Base-by-base conservation (phyloP, 1,139 yeast species). In the Saccharomycopsis crataegensis region DNA sequence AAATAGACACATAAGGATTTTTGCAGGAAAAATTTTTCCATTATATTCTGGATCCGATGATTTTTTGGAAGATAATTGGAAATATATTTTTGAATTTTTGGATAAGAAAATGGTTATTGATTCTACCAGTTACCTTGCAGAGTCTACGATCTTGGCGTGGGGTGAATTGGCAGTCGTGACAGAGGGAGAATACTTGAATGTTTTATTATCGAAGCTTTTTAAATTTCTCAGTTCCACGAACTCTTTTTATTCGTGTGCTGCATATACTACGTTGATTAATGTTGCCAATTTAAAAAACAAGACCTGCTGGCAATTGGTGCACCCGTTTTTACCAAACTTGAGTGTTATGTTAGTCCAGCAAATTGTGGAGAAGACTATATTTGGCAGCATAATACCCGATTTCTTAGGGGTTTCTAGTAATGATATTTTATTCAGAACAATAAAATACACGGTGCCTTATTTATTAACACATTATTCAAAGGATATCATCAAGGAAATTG, bases 291-390 rank as follows among this genome's bases (percentile, higher is more conserved):
- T 73, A 1, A 72, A 74, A 56, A 65, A 70, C 1, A 65, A 79
- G 36, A 77, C 86, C 1, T 83, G 89, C 0, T 82, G 83, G 70
- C 87, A 86, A 62, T 67, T 93, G 16, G 70, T 90, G 40, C 79
- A 89, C 3, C 96, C 96, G 0, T 86, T 81, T 59, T 75, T 93
- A 63, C 87, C 94, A 1, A 77, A 86, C 50, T 73, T 90, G n/a
- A 78, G 93, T 43, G 78, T 82, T 52, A 75, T 78, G 49, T 73
- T 88, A 14, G 82, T 88, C 1, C 80, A 80, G 58, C 73, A 74
- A 51, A 62, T 77, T 46, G 67, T 67, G 3, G 67, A 71, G 5
- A 79, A 78, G 51, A 79, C 82, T 0, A 70, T 73, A n/a, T 70
- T 86, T 54, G 73, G 87, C 41, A 72, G 72, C 28, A 76, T 78